These are phyloP conservation scores for Lichenothelia convexa DNA, from an alignment of 495 filamentous ascomycete genomes.

Conservation along the genomic window DNA sequence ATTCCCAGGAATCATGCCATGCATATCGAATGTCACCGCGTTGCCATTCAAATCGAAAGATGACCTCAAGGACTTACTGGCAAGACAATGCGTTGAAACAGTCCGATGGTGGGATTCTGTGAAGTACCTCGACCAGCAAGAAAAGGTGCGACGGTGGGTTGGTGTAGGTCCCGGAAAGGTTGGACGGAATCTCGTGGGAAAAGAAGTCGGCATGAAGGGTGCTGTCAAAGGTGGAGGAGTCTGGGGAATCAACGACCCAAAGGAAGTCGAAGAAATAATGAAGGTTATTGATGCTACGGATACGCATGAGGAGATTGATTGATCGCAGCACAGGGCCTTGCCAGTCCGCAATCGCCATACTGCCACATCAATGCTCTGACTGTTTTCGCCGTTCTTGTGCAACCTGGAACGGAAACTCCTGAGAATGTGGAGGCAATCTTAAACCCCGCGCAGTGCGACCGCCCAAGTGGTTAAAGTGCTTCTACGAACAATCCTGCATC, in stretches of 20 bases:
- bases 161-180: conserved; percentile 93
- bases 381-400: too few relatives aligned
- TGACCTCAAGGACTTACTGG: conserved; percentile 57
- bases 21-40: conserved; percentile 72
- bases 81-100: conserved; percentile 67
- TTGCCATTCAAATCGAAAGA: conserved; percentile 53
- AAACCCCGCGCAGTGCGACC: too few relatives aligned
- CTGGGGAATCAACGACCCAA: conserved; percentile 75
- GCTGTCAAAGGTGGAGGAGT: conserved; percentile 72
- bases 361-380: too few relatives aligned
- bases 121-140: conserved; percentile 70
- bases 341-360: too few relatives aligned
- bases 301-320: not conserved
- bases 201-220: conserved; percentile 84
- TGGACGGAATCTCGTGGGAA: conserved; percentile 81
- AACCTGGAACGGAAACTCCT: too few relatives aligned
- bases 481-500: too few relatives aligned
- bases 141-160: conserved; percentile 71
- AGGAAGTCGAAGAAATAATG: conserved; percentile 61
- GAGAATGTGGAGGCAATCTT: too few relatives aligned
- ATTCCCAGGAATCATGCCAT: conserved; percentile 57
- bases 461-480: too few relatives aligned
- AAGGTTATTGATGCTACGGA: conserved; percentile 59
- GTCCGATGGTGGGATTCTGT: conserved; percentile 90
- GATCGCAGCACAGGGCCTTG: too few relatives aligned